Evolutionary conservation across 208 protist species (phyloP).

Genomic region (Herpetomonas samuelpessoai): DNA sequence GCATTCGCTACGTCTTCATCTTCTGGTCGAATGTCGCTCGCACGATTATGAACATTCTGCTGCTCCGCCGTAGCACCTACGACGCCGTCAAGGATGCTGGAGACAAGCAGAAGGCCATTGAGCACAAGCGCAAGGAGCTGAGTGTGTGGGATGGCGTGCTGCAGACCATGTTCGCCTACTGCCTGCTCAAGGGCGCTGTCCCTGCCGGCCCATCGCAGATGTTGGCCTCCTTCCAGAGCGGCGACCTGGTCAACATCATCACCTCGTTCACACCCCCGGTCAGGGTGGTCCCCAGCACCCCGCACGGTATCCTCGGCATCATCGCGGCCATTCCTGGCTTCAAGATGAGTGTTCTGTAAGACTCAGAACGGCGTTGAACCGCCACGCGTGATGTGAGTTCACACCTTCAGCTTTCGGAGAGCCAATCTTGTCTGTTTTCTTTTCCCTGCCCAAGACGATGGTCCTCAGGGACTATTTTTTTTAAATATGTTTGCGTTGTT

Average conservation of each 20-base stretch:
- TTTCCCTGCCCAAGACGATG: no score
- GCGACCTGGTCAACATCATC: constrained; percentile 46
- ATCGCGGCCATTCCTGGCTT: constrained; percentile 59
- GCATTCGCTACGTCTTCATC: constrained; percentile 73
- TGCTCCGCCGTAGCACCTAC: constrained; percentile 42
- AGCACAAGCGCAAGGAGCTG: constrained; percentile 58
- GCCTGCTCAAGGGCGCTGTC: constrained; percentile 53
- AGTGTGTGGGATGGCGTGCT: constrained; percentile 54
- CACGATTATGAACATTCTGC: constrained; percentile 57
- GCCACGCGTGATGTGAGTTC: neutral
- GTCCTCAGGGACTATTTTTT: no score
- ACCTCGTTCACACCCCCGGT: constrained; percentile 57
- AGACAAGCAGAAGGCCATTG: constrained; percentile 41
- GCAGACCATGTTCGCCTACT: constrained; percentile 74
- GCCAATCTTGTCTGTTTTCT: neutral
- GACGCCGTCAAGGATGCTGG: constrained; percentile 34
- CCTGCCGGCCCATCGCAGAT: constrained; percentile 43
- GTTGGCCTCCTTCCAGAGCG: constrained; percentile 36
- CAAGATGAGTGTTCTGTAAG: constrained; percentile 52
- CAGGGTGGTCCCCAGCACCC: constrained; percentile 32
- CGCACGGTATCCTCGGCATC: constrained; percentile 74
- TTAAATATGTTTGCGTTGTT: no score
- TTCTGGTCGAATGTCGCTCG: constrained; percentile 85
- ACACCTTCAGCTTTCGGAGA: neutral
- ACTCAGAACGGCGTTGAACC: neutral